Percentiles rank a stretch among this genome's conserved stretches.
phyloP scores from a whole-genome alignment of 129 eudicot genomes.

The Solidago caesia region DNA sequence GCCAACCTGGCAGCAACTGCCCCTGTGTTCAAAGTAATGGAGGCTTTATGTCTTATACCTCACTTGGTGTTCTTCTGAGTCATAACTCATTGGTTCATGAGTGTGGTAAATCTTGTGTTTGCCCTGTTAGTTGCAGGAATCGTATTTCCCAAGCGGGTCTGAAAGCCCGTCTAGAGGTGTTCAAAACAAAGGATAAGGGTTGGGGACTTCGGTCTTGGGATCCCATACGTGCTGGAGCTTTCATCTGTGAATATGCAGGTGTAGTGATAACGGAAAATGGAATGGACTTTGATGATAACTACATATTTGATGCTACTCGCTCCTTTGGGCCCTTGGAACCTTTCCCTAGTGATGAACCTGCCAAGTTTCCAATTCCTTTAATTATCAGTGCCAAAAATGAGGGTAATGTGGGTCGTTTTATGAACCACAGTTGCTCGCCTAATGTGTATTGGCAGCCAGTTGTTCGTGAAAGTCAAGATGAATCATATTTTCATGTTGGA shows the following conservation, averaged over 20 bases:
- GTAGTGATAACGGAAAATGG: conserved; percentile 46
- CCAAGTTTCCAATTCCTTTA: conserved; percentile 58
- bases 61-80: conserved; percentile 62
- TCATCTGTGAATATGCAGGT: conserved; percentile 94
- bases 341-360: conserved; percentile 30
- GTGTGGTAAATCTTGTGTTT: conserved; percentile 67
- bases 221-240: conserved; percentile 72
- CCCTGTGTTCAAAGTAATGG: conserved; percentile 69
- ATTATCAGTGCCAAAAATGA: conserved; percentile 61
- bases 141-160: conserved; percentile 75
- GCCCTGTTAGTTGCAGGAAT: conserved; percentile 78
- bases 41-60: conserved; percentile 60
- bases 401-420: conserved; percentile 94
- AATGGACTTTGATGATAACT: conserved; percentile 50
- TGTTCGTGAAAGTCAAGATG: conserved; percentile 60
- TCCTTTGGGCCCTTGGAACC: conserved; percentile 45
- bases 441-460: conserved; percentile 86
- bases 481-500: conserved; percentile 59
- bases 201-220: conserved; percentile 99
- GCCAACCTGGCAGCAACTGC: conserved; percentile 62
- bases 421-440: conserved; percentile 94
- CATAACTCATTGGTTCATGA: conserved; percentile 62
- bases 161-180: conserved; percentile 73
- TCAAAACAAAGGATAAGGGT: conserved; percentile 69
- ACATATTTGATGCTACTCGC: conserved; percentile 69